phyloP scores from a whole-genome alignment of 805 yeast species.

The Ogataea minuta region DNA sequence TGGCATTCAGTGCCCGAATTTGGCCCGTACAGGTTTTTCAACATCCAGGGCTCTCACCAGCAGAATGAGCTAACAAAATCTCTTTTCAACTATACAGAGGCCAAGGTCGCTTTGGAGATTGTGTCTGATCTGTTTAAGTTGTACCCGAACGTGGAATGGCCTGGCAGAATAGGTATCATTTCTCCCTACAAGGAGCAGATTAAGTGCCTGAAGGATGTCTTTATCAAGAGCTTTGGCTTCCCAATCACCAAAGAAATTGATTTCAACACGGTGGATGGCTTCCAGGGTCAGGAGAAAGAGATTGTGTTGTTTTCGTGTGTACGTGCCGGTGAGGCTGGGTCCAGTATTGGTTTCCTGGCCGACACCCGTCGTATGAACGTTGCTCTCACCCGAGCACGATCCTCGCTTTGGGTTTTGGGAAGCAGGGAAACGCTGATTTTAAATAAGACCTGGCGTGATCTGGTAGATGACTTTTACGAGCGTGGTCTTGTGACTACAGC shows the following conservation, averaged over 20 bases:
- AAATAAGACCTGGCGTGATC: constrained; percentile 70
- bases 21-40: constrained; percentile 78
- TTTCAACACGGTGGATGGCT: constrained; percentile 95
- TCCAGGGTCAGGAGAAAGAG: constrained; percentile 97
- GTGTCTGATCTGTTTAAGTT: constrained; percentile 49
- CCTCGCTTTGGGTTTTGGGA: constrained; percentile 92
- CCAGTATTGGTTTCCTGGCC: constrained; percentile 81
- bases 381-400: constrained; percentile 88
- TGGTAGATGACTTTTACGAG: constrained; percentile 62
- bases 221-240: constrained; percentile 60
- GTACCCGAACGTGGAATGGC: constrained; percentile 52
- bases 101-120: constrained; percentile 67
- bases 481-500: constrained; percentile 37
- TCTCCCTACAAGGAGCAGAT: constrained; percentile 95
- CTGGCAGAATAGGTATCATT: constrained; percentile 81
- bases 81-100: constrained; percentile 68
- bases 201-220: constrained; percentile 51
- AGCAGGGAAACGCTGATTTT: constrained; percentile 60
- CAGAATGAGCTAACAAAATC: constrained; percentile 68
- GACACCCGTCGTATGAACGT: constrained; percentile 97
- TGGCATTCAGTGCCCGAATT: constrained; percentile 69
- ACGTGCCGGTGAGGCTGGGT: constrained; percentile 66
- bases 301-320: constrained; percentile 94
- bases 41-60: constrained; percentile 63
- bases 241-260: constrained; percentile 65